A percentile compares a stretch with the other conserved stretches of the same genome.
Conservation (phyloP, 2,329 filamentous ascomycete species). For the Talaromyces sp. region DNA sequence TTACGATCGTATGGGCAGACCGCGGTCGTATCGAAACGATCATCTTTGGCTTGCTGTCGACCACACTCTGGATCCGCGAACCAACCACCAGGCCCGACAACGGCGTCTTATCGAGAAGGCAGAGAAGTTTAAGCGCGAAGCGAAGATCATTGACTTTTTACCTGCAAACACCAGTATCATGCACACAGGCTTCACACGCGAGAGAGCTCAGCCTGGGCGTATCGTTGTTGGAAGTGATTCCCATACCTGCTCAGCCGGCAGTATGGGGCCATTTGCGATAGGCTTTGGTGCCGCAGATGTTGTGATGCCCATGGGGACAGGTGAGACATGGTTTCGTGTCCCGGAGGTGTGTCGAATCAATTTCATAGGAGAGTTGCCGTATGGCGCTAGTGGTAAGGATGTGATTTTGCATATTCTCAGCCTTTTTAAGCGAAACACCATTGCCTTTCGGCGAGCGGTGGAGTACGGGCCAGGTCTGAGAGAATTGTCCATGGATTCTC, state of each 20-base stretch:
- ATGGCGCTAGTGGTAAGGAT: conserved; percentile 50
- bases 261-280: conserved; percentile 45
- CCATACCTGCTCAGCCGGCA: conserved; percentile 50
- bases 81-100: conserved; percentile 22
- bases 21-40: conserved; percentile 53
- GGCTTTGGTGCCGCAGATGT: conserved; percentile 52
- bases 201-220: conserved; percentile 49
- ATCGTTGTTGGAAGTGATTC: conserved; percentile 50
- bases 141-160: conserved; percentile 36
- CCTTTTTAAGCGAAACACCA: conserved; percentile 49
- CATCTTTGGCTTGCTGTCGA: conserved; percentile 55
- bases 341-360: conserved; percentile 42
- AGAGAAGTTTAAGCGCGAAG: conserved; percentile 33
- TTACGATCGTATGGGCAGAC: conserved; percentile 44
- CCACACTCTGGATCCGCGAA: conserved; percentile 51
- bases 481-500: conserved; percentile 44
- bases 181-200: conserved; percentile 51
- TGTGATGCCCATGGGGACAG: conserved; percentile 49
- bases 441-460: conserved; percentile 48
- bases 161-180: conserved; percentile 5
- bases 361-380: background rate
- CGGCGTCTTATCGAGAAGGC: conserved; percentile 14
- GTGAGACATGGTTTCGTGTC: conserved; percentile 52
- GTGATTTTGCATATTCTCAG: conserved; percentile 50
- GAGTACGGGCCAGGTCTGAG: conserved; percentile 48